Base-by-base conservation (phyloP, 2,329 filamentous ascomycete species). In the Penicillium psychrosexuale region DNA sequence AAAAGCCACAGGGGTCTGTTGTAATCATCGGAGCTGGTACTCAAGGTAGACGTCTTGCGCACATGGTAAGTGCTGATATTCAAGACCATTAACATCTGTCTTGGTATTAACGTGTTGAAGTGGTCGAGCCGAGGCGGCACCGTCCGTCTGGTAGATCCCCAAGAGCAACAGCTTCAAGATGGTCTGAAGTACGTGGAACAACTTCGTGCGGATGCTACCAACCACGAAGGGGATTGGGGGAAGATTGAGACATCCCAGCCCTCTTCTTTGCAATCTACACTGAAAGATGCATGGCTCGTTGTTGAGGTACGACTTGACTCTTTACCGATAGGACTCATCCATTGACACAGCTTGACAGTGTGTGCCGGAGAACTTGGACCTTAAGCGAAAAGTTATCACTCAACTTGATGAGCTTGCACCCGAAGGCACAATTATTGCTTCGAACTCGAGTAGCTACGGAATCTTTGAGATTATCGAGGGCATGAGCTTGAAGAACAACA, bases 401-500 rank as follows among this genome's bases (percentile, higher is more conserved):
- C 61, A 78, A 22, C 64, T 80, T 2, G 78, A 79, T 57, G 53
- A 66, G 1, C 44, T 74, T 1, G 70, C 77, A 0, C 61, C 65
- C 0, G 53, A 64, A 0, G 66, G 72, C 0, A 72, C 72, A 0
- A 74, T 79, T 6, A 72, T 80, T 42, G 77, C 75, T 0, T 78
- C 76, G 0, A 80, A 80, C 49, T 80, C 78, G 0, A 78, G 77
- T 54, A 79, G 77, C 47, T 78, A 77, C 57, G 71, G 72, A 7
- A 77, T 75, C 19, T 66, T 67, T 0, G 76, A 79, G 47, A 77
- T 80, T n/a, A 56, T 78, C 0, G 63, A 74, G 1, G 68, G 67
- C 0, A 50, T 79, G 22, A 57, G 58, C 0, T 44, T 79, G 9
- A 70, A 67, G 28, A 63, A 74, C 12, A 63, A 61, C 7, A 60